Conservation (phyloP, 2,329 filamentous ascomycete genomes). For the Botrytis cinerea region DNA sequence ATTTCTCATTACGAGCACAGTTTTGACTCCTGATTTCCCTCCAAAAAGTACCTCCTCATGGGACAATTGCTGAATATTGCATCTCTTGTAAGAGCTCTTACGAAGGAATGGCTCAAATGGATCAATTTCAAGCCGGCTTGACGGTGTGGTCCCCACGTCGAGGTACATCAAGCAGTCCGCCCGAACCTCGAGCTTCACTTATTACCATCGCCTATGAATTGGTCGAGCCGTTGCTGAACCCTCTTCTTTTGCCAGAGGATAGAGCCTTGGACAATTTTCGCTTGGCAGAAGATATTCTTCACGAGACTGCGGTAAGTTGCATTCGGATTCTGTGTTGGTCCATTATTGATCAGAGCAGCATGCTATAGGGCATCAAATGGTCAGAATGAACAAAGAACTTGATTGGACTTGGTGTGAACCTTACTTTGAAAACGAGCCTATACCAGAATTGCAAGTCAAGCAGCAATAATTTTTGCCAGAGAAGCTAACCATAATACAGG, state of each 20-base stretch:
- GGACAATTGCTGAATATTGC: not conserved
- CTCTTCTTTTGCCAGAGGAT: constrained; percentile 8
- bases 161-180: not conserved
- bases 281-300: constrained; percentile 1
- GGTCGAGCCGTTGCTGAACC: constrained; percentile 14
- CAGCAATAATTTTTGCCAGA: not conserved
- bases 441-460: constrained; percentile 12
- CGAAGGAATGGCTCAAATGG: not conserved
- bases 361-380: constrained; percentile 1
- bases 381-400: not conserved
- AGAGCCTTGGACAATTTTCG: constrained; percentile 11
- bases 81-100: not conserved
- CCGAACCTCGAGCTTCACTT: not conserved
- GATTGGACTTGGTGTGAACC: not conserved
- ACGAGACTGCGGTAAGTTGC: constrained; percentile 8
- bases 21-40: not conserved
- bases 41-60: not conserved
- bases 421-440: constrained; percentile 5
- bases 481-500: not conserved
- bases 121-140: not conserved
- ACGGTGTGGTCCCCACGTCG: not conserved
- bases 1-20: not conserved
- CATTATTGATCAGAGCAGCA: not conserved
- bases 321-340: not conserved
- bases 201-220: constrained; percentile 1